Base-by-base conservation (phyloP, 805 yeast genomes). In the Millerago galiae region DNA sequence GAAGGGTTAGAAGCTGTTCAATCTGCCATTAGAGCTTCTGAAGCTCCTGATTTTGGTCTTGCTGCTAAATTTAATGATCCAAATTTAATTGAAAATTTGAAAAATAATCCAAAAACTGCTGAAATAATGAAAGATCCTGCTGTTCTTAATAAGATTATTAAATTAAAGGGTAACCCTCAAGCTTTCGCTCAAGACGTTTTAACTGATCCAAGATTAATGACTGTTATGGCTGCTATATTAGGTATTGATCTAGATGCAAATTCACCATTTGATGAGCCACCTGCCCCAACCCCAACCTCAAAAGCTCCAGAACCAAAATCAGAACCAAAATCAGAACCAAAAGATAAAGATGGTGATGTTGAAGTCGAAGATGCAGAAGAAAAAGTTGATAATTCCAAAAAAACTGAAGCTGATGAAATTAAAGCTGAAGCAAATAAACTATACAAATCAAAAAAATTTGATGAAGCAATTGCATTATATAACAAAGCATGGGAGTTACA, bases 381-480 rank as follows among this genome's bases (percentile, higher is more conserved):
- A 15, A 51, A 45, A 18, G 37, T 30, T 16, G 47, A 42, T 14
- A 52, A 43, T 5, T 25, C 31, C 10, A 46, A 53, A 18, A 76
- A 75, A 56, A 66, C 58, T 4, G 67, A 69, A 41, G 90, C 95
- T 28, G 85, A 81, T 49, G 74, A 68, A 13, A 80, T 75, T 47
- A 93, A 93, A 63, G 83, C 84, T 5, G 77, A 81, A 62, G 99
- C 97, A 50, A 93, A 93, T 67, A 70, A 74, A 38, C 70, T 85
- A 37, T 93, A 93, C 74, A 93, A 93, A 66, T 71, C 81, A 51
- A 84, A 83, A 61, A 72, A 89, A 58, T 93, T 93, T 53, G 96
- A 88, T 59, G 95, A 83, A 58, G 99, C 99, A 35, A 91, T 93
- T 60, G 87, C 68, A 44, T 70, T 78, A 48, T 93, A 93, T 68